Percentiles rank a stretch among this genome's conserved stretches.
Evolutionary conservation across 345 rosid genomes (phyloP).

Genomic region (Nephelium lappaceum): DNA sequence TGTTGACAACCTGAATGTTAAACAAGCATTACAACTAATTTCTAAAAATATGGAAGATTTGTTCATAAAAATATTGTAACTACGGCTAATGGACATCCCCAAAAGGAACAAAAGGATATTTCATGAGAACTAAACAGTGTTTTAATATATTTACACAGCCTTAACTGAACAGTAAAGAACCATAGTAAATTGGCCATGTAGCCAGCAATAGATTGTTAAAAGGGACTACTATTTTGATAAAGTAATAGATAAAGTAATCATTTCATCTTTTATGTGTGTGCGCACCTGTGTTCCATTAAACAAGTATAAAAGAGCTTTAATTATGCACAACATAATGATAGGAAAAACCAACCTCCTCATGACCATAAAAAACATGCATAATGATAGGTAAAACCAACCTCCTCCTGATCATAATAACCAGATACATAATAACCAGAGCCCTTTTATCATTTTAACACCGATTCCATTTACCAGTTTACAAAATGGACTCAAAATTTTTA

Average conservation of each 20-base stretch:
- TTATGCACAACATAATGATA: too few species aligned
- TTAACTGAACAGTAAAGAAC: neutral
- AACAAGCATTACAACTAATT: conserved; percentile 22
- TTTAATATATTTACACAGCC: too few species aligned
- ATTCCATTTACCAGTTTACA: too few species aligned
- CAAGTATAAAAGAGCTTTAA: too few species aligned
- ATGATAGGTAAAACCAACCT: too few species aligned
- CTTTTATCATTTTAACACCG: too few species aligned
- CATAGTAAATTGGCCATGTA: neutral
- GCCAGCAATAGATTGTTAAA: neutral
- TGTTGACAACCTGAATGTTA: conserved; percentile 75
- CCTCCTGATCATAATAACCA: too few species aligned
- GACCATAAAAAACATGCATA: too few species aligned
- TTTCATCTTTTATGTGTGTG: neutral
- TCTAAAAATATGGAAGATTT: neutral
- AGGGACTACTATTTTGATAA: neutral
- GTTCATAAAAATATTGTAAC: neutral
- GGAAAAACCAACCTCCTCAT: too few species aligned
- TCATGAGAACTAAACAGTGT: too few species aligned
- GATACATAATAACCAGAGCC: too few species aligned
- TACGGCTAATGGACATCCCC: neutral
- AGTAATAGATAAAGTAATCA: neutral
- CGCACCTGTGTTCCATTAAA: neutral
- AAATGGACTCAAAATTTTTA: too few species aligned
- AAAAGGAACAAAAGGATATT: neutral